Evolutionary conservation across 1,284 basidiomycete species (phyloP), one percentile per base, ranked within the genome.

Genomic region (Porphyrellus sp.): DNA sequence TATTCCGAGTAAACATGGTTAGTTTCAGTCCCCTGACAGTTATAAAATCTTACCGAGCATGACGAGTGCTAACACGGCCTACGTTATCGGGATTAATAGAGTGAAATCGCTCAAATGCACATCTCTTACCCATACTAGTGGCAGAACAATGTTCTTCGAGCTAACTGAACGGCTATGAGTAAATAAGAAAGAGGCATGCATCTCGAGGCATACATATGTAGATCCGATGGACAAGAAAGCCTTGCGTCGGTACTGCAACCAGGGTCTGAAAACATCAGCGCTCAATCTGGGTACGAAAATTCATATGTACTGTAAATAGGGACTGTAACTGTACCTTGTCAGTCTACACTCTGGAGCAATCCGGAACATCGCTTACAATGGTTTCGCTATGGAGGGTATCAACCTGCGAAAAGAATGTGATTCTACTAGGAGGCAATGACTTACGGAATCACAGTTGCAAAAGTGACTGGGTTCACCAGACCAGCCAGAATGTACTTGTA

Each of bases 1-100:
- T 23, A 12, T 46, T 20, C 4, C 24, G 16, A 21, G 2, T 13
- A 5, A 18, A 24, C 8, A 11, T n/a, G 27, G 21, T 52, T 16
- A 64, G 45, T 25, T 7, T 8, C 4, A 11, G 12, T 5, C 13
- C 5, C 16, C 0, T 5, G 9, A n/a, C 15, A 0, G 18, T 11
- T 5, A 8, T n/a, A 0, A 23, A 23, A 15, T 27, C 62, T 53
- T 37, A 64, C 59, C 60, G 8, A 62, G n/a, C 23, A 49, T 37
- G 18, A 9, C 12, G 16, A 49, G 8, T 5, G 46, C 53, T 6
- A 49, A 8, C 3, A 24, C 8, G 18, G 27, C n/a, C 62, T 64
- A 50, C 13, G 28, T 18, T 5, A 20, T 5, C 24, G 5, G 6
- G 16, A 8, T 34, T 30, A 44, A 16, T 8, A 31, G 13, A 46